Evolutionary conservation across 2,329 filamentous ascomycete species (phyloP).

Genomic region (Pseudopithomyces maydicus): DNA sequence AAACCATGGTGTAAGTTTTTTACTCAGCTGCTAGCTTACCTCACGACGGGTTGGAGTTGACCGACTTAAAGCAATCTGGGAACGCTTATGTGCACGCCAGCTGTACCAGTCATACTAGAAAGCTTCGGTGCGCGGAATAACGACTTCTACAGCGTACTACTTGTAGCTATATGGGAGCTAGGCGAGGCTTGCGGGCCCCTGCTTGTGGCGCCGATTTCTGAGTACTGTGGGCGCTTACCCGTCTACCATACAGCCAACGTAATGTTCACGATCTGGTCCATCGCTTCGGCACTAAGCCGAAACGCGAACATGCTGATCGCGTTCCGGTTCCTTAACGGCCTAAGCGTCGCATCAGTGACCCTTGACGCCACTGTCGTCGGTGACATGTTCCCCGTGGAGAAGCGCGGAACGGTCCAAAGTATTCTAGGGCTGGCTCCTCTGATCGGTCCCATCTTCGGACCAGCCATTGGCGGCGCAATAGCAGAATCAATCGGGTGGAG

Average conservation of each 20-base stretch:
- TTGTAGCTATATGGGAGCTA: slow-evolving; percentile 26
- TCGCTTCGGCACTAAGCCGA: slow-evolving; percentile 65
- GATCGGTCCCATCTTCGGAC: slow-evolving; percentile 50
- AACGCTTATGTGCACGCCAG: slow-evolving; percentile 11
- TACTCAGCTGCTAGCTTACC: too few relatives aligned
- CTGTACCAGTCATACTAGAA: slow-evolving; percentile 8
- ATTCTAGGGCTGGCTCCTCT: slow-evolving; percentile 51
- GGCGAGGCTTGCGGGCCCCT: slow-evolving; percentile 25
- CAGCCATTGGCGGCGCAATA: slow-evolving; percentile 10
- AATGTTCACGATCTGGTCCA: slow-evolving; percentile 63
- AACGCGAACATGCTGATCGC: slow-evolving; percentile 58
- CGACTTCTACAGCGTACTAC: slow-evolving; percentile 1
- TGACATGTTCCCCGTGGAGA: slow-evolving; percentile 10
- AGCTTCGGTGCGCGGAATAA: slow-evolving; percentile 8
- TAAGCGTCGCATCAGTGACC: slow-evolving; percentile 59
- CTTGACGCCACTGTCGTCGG: slow-evolving; percentile 56
- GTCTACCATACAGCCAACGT: slow-evolving; percentile 57
- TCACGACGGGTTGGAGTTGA: background rate
- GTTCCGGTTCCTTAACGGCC: slow-evolving; percentile 55
- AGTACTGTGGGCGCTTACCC: slow-evolving; percentile 24
- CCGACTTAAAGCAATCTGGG: slow-evolving; percentile 7
- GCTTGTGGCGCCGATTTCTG: slow-evolving; percentile 24
- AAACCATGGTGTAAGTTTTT: background rate
- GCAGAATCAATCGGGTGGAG: slow-evolving; percentile 11
- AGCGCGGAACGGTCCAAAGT: slow-evolving; percentile 6